These are phyloP conservation scores for Aspergillus egyptiacus DNA, from an alignment of 495 filamentous ascomycete genomes.

Conservation along the genomic window DNA sequence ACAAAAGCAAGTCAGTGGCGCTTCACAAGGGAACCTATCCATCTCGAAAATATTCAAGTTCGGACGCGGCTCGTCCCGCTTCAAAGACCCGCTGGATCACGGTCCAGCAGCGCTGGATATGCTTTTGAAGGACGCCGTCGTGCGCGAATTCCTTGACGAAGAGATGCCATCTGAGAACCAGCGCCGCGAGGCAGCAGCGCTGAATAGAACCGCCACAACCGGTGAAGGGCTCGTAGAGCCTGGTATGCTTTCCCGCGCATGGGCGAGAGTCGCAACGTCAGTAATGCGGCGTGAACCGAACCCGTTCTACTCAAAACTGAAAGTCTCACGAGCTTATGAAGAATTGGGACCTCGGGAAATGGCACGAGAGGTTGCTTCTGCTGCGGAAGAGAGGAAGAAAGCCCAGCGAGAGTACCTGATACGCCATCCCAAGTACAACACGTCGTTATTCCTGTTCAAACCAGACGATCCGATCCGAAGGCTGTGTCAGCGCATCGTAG, in stretches of 20 bases:
- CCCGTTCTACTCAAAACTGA: slow-evolving; percentile 84
- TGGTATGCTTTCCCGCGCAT: slow-evolving; percentile 50
- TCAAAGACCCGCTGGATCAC: slow-evolving; percentile 80
- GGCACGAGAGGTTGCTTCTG: slow-evolving; percentile 83
- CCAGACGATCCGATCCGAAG: slow-evolving; percentile 70
- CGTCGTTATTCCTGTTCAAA: slow-evolving; percentile 79
- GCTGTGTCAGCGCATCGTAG: slow-evolving; percentile 84
- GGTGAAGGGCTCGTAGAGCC: slow-evolving; percentile 38
- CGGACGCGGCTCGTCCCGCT: slow-evolving; percentile 55
- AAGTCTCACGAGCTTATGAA: slow-evolving; percentile 66
- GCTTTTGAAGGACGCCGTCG: slow-evolving; percentile 91
- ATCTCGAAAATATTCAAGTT: slow-evolving; percentile 84
- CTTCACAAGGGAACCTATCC: slow-evolving; percentile 65
- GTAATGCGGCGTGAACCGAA: slow-evolving; percentile 73
- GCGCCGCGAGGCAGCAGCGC: slow-evolving; percentile 22
- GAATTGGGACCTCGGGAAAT: slow-evolving; percentile 77
- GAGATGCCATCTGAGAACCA: slow-evolving; percentile 19
- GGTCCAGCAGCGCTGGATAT: slow-evolving; percentile 85
- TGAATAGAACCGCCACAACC: slow-evolving; percentile 19
- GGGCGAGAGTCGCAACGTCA: slow-evolving; percentile 46
- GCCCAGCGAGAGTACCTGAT: slow-evolving; percentile 86
- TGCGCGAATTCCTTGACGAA: slow-evolving; percentile 90
- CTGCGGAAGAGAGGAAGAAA: slow-evolving; percentile 71
- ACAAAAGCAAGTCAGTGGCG: slow-evolving; percentile 73
- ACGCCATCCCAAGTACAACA: slow-evolving; percentile 87